phyloP scores from a whole-genome alignment of 768 basidiomycete genomes.

The Tubosaeta brunneosetosa region DNA sequence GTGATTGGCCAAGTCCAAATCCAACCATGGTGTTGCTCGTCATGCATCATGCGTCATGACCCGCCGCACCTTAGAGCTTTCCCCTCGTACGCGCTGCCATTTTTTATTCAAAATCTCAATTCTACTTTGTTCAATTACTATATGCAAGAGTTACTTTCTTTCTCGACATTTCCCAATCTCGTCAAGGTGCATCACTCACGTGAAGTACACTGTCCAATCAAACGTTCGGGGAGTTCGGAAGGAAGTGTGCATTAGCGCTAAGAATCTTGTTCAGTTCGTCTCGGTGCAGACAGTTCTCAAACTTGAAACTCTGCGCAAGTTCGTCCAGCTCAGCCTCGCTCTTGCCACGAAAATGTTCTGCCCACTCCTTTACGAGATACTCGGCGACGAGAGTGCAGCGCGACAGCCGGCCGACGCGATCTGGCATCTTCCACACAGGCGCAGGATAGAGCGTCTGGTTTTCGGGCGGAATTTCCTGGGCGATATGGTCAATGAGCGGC shows the following conservation, averaged over 20 bases:
- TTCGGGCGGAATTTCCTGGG: slow-evolving; percentile 47
- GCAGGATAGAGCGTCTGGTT: slow-evolving; percentile 55
- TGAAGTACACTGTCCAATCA: background rate
- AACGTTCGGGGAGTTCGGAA: background rate
- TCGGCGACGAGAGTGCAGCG: slow-evolving; percentile 68
- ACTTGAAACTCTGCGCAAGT: slow-evolving; percentile 72
- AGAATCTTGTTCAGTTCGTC: slow-evolving; percentile 59
- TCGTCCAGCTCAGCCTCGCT: slow-evolving; percentile 59
- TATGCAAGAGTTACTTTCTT: background rate
- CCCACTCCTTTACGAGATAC: slow-evolving; percentile 70
- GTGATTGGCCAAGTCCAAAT: too few species aligned
- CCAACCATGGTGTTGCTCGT: too few species aligned
- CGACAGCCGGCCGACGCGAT: slow-evolving; percentile 53
- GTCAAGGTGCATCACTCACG: background rate
- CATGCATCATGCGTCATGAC: too few species aligned
- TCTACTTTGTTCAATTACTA: background rate
- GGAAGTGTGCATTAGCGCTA: slow-evolving; percentile 35
- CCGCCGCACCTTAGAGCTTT: background rate
- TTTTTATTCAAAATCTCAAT: too few species aligned
- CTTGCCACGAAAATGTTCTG: slow-evolving; percentile 61
- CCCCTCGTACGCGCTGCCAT: background rate
- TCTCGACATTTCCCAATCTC: too few species aligned
- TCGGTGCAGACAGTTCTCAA: slow-evolving; percentile 63
- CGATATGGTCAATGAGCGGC: slow-evolving; percentile 60
- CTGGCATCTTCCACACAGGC: slow-evolving; percentile 58